phyloP scores from a whole-genome alignment of 768 basidiomycete genomes.

The Saitozyma podzolica region DNA sequence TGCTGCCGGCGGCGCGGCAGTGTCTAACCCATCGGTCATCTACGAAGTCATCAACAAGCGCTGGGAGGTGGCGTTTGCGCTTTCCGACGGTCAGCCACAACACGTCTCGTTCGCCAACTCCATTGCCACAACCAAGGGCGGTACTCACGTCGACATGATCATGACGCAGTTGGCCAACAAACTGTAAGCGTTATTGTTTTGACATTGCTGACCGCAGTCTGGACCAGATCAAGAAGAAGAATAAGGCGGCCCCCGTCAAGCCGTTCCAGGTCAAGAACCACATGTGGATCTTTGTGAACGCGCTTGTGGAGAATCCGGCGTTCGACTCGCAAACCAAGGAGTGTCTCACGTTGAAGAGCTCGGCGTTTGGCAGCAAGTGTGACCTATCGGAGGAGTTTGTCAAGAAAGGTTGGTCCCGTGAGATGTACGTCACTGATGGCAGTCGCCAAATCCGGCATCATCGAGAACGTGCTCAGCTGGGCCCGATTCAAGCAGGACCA shows the following conservation, averaged over 20 bases:
- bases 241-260: conserved; percentile 93
- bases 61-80: conserved; percentile 94
- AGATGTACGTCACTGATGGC: background rate
- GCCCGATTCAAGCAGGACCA: conserved; percentile 97
- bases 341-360: conserved; percentile 77
- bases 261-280: conserved; percentile 92
- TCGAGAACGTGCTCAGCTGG: conserved; percentile 91
- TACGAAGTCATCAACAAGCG: conserved; percentile 77
- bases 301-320: conserved; percentile 92
- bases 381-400: conserved; percentile 84
- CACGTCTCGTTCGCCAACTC: conserved; percentile 98
- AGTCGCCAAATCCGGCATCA: conserved; percentile 86
- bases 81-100: conserved; percentile 87
- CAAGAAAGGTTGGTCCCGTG: conserved; percentile 75
- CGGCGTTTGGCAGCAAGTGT: conserved; percentile 83
- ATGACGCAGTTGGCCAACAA: conserved; percentile 87
- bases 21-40: conserved; percentile 72
- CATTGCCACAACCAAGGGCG: conserved; percentile 93
- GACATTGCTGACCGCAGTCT: conserved; percentile 52
- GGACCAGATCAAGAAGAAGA: conserved; percentile 86
- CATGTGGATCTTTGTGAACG: conserved; percentile 97
- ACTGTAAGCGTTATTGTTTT: conserved; percentile 52
- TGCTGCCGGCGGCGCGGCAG: conserved; percentile 73
- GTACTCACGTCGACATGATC: conserved; percentile 82
- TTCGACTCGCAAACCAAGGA: conserved; percentile 99